Evolutionary conservation across 352 stramenopile genomes (phyloP), one percentile per base, ranked within the genome.

Genomic region (Pythium coloratum): DNA sequence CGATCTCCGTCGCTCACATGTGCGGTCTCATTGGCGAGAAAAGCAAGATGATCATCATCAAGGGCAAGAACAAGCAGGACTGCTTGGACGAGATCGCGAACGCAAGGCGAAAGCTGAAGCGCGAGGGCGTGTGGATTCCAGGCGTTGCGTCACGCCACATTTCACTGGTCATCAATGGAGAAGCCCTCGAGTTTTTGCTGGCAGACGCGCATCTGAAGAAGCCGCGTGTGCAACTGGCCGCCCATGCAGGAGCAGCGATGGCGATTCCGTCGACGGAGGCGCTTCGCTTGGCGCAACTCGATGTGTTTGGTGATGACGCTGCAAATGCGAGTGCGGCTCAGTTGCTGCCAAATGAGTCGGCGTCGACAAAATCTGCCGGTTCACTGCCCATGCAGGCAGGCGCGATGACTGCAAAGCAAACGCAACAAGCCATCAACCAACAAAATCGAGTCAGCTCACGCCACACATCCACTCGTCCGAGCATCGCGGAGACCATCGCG

Each of bases 1-100:
- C 98, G 2, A 98, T 99, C 59, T 99, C 99, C 14, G 99, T 99
- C 24, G 97, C 90, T 6, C 97, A 99, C 57, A 97, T 97, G 64
- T 99, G 96, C 32, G 93, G 94, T 6, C 89, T 99, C 16, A 89
- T 92, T n/a, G 62, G 77, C 9, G 75, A 82, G 30, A 89, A 84
- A 60, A 92, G 80, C 61, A 92, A 90, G 24, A 88, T 96, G 14
- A 72, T 92, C 38, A 88, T 93, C 30, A 91, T 95, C 62, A 92
- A 94, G 51, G 88, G 86, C 12, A 91, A 91, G 54, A 90, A 59
- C 4, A 86, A 85, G 54, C 78, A 93, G 57, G 84, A 93, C 49
- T 94, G 86, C 53, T 71, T 94, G 1, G 87, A 94, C 26, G 83
- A 95, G 42, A 91, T 95, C 26, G 81, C 84, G 0, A 91, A 90